A percentile compares a stretch with the other conserved stretches of the same genome.
Evolutionary conservation across 2,329 filamentous ascomycete species (phyloP).

Genomic region (Talaromyces sp.): DNA sequence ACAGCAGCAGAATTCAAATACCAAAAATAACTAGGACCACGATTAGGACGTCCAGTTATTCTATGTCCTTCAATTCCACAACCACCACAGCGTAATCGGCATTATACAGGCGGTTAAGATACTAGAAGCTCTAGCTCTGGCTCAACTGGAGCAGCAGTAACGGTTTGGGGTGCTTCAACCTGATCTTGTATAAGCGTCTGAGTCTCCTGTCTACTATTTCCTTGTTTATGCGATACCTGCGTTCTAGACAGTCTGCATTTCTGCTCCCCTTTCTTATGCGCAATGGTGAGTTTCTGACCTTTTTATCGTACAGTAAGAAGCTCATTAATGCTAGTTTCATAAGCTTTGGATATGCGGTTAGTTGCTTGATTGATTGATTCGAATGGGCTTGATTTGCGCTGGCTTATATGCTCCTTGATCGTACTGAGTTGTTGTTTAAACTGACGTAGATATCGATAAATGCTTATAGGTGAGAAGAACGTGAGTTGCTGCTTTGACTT

Average conservation of each 20-base stretch:
- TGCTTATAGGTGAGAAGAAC: background rate
- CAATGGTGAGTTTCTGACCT: background rate
- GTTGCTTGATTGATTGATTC: background rate
- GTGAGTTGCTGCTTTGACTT: background rate
- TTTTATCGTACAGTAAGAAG: background rate
- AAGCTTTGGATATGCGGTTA: background rate
- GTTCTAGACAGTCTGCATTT: background rate
- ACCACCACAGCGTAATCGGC: background rate
- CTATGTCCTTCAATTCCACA: background rate
- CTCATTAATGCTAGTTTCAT: background rate
- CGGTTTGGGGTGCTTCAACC: background rate
- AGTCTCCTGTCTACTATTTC: background rate
- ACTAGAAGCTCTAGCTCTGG: background rate
- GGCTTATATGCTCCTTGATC: slow-evolving; percentile 1
- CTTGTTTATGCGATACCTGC: background rate
- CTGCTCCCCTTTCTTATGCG: background rate
- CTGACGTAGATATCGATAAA: background rate
- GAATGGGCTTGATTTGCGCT: background rate
- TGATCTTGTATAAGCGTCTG: background rate
- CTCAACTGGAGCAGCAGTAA: background rate
- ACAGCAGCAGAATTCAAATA: background rate
- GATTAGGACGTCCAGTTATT: background rate
- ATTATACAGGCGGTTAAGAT: background rate
- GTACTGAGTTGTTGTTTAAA: slow-evolving; percentile 1
- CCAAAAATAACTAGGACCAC: background rate